These are phyloP conservation scores for Hansfordia pulvinata DNA, from an alignment of 2,329 filamentous ascomycete genomes.

Conservation along the genomic window DNA sequence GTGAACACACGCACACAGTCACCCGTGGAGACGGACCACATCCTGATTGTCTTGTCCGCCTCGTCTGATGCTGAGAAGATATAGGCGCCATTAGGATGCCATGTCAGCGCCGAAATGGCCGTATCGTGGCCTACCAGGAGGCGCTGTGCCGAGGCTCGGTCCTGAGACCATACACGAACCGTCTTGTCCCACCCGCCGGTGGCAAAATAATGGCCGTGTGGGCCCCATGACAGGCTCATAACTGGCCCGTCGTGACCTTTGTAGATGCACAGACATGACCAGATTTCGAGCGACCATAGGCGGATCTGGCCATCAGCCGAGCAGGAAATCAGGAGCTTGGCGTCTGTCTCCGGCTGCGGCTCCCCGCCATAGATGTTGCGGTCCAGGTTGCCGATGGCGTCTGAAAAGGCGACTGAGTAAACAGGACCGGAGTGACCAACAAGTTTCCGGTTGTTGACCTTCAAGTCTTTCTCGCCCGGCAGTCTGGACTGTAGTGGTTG, in stretches of 20 bases:
- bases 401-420: slow-evolving; percentile 79
- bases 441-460: slow-evolving; percentile 53
- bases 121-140: slow-evolving; percentile 88
- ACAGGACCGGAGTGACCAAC: slow-evolving; percentile 86
- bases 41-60: slow-evolving; percentile 78
- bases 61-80: slow-evolving; percentile 85
- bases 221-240: slow-evolving; percentile 79
- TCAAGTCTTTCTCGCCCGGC: slow-evolving; percentile 40
- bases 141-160: slow-evolving; percentile 78
- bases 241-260: slow-evolving; percentile 85
- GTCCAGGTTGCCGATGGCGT: slow-evolving; percentile 42
- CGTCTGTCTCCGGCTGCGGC: slow-evolving; percentile 32
- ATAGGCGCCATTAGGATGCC: slow-evolving; percentile 90
- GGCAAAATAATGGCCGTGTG: slow-evolving; percentile 89
- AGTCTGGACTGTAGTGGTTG: slow-evolving; percentile 60
- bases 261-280: slow-evolving; percentile 87
- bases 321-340: slow-evolving; percentile 73
- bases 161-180: slow-evolving; percentile 81
- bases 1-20: slow-evolving; percentile 83
- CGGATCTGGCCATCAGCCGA: slow-evolving; percentile 81
- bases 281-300: slow-evolving; percentile 85
- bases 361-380: slow-evolving; percentile 37
- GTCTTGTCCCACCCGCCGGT: slow-evolving; percentile 82
- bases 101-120: slow-evolving; percentile 79
- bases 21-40: slow-evolving; percentile 91